These are phyloP conservation scores for Cladorrhinum sp. DNA, from an alignment of 2,329 filamentous ascomycete species.

Conservation along the genomic window DNA sequence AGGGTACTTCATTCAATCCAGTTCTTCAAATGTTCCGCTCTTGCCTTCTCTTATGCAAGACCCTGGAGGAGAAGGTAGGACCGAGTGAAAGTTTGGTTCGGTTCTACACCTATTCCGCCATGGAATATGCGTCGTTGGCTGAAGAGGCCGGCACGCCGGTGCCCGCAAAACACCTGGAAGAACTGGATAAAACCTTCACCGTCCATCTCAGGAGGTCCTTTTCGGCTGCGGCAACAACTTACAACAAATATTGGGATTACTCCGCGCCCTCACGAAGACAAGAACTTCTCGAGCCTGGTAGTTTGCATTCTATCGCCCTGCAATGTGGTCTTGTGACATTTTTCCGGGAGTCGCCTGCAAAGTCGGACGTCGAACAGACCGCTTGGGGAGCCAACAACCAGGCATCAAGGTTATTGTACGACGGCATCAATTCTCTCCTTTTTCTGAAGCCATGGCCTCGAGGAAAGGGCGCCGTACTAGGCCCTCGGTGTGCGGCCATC, in stretches of 20 bases:
- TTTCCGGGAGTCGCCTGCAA: background rate
- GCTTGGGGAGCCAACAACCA: background rate
- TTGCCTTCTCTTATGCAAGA: background rate
- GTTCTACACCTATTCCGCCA: background rate
- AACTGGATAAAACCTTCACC: background rate
- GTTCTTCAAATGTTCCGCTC: background rate
- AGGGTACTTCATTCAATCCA: background rate
- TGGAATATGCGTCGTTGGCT: background rate
- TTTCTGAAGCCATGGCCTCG: background rate
- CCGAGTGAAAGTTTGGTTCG: background rate
- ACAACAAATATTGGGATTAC: no score
- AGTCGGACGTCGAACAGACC: no score
- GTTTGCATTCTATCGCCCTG: background rate
- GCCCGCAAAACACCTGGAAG: background rate
- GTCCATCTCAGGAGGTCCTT: background rate
- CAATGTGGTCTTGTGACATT: background rate
- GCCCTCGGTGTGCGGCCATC: background rate
- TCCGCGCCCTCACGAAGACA: background rate
- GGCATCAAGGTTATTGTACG: background rate
- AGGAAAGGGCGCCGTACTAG: background rate
- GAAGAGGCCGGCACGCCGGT: background rate
- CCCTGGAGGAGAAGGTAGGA: background rate
- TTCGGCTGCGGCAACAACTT: no score
- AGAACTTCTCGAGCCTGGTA: background rate
- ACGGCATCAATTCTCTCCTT: background rate